Base-by-base conservation (phyloP, 2,329 filamentous ascomycete genomes). In the Stagonosporopsis tanaceti region DNA sequence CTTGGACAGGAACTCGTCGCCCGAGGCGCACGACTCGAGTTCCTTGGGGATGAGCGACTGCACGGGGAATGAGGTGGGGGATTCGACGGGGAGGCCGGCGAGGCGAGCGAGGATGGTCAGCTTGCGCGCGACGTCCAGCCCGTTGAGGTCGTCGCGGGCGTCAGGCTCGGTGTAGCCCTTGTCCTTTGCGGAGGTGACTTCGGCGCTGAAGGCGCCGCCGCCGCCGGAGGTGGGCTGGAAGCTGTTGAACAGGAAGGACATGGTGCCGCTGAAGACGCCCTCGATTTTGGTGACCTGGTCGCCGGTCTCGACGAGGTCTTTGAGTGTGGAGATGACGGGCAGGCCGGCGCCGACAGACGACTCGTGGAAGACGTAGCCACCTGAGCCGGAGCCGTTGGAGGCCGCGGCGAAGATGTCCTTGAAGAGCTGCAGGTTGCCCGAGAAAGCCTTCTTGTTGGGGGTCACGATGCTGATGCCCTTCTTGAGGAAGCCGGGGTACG, bases 371-470 rank as follows among this genome's bases (percentile, higher is more conserved):
- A 98, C 84, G 73, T 92, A 90, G 40, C 93, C 91, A 42, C 83
- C 81, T 20, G 65, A 70, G 44, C 90, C 90, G 32, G 79, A 77
- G 40, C 89, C 90, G 1, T 84, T 82, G 45, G 85, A 82, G 1
- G 93, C 89, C 1, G 91, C 85, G 3, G 82, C 79, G 77, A 96
- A 96, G 73, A 99, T 97, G 62, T 90, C 87, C 71, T 91, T 85
- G 93, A 94, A 99, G 53, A 97, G 82, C 67, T 87, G 82, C 70
- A 91, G 88, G 42, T 86, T 87, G 56, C 90, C 88, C 0, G 92
- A 96, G 79, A 99, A 99, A 14, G 91, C 94, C 80, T 99, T 99
- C 83, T 99, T 99, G 84, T 98, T 99, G 40, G 95, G 93, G 0
- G 95, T 99, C 27, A 98, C 92, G 68, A 99, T 87, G 77, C 88